phyloP scores from a whole-genome alignment of 345 rosid species.

The Balakata baccata region DNA sequence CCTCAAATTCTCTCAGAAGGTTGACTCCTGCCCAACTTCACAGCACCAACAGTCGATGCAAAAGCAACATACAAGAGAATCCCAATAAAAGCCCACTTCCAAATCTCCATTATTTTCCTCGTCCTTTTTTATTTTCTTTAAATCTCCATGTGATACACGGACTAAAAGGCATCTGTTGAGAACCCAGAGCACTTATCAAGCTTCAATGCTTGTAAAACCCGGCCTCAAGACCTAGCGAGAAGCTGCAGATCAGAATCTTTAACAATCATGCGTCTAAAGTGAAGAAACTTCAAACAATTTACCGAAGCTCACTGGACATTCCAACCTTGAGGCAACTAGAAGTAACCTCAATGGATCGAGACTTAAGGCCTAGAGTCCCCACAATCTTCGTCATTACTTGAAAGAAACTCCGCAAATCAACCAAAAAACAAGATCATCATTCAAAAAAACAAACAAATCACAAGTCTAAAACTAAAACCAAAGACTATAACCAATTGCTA shows the following conservation, averaged over 20 bases:
- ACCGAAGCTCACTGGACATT: too few relatives aligned
- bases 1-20: constrained; percentile 93
- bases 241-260: constrained; percentile 69
- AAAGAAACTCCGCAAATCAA: too few relatives aligned
- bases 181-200: constrained; percentile 92
- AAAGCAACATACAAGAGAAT: constrained; percentile 35
- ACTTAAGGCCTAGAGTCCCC: too few relatives aligned
- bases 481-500: too few relatives aligned
- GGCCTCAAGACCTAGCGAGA: constrained; percentile 46
- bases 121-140: not conserved
- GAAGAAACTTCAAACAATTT: constrained; percentile 61
- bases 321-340: too few relatives aligned
- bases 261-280: constrained; percentile 82
- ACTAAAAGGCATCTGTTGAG: constrained; percentile 69
- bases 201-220: constrained; percentile 50
- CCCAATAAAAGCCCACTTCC: constrained; percentile 52
- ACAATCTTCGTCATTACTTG: too few relatives aligned
- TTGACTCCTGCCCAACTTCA: constrained; percentile 62
- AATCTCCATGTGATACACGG: too few relatives aligned
- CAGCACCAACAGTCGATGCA: constrained; percentile 40
- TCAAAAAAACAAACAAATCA: too few relatives aligned
- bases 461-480: too few relatives aligned
- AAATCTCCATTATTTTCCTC: constrained; percentile 39
- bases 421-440: too few relatives aligned
- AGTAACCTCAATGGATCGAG: constrained; percentile 33